These are phyloP conservation scores for Pneumocystis oryctolagi DNA, from an alignment of 1,139 yeast genomes.

Conservation along the genomic window DNA sequence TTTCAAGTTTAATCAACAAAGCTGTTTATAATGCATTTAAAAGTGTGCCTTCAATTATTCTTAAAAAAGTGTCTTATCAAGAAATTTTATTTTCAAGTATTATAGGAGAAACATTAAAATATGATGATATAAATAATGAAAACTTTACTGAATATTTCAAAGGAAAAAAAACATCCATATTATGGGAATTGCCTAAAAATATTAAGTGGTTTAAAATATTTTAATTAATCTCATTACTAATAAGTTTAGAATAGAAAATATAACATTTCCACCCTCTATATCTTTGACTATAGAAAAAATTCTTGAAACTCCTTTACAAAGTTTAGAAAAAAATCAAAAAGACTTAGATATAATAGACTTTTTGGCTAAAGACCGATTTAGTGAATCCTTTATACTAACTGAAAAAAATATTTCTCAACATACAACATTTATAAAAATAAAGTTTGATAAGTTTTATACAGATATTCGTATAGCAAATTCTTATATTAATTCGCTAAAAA, in stretches of 20 bases:
- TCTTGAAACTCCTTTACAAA: neutral
- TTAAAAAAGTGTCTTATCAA: neutral
- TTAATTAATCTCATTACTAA: neutral
- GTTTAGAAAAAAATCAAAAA: neutral
- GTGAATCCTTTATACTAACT: neutral
- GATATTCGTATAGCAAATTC: neutral
- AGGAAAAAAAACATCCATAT: neutral
- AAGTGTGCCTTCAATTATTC: conserved; percentile 7
- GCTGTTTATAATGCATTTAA: conserved; percentile 9
- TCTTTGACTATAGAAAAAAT: neutral
- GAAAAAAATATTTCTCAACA: neutral
- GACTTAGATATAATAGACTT: neutral
- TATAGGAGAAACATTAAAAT: neutral
- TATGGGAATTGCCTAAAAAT: neutral
- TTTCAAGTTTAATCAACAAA: conserved; percentile 6
- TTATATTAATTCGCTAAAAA: neutral
- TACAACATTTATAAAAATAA: neutral
- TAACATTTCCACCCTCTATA: neutral
- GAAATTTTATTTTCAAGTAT: neutral
- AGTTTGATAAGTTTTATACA: neutral
- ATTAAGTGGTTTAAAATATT: neutral
- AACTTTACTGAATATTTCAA: neutral
- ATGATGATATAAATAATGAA: neutral
- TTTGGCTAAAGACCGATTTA: neutral
- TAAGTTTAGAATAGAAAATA: neutral